These are phyloP conservation scores for Aspergillus cavernicola DNA, from an alignment of 495 filamentous ascomycete species.

Conservation along the genomic window DNA sequence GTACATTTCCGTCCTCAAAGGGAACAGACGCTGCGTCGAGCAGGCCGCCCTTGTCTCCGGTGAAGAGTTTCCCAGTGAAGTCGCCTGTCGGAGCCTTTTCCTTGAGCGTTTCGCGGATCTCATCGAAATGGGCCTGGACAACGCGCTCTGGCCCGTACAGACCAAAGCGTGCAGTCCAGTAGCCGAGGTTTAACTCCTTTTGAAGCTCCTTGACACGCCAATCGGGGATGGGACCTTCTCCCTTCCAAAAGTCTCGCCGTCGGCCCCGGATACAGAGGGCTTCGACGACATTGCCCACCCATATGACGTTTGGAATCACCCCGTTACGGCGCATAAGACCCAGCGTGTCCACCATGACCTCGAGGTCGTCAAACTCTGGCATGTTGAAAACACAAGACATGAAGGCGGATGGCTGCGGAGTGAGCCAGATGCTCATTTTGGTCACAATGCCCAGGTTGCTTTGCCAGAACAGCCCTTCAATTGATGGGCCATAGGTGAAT, in stretches of 20 bases:
- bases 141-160: conserved; percentile 2
- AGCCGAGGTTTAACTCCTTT: neutral
- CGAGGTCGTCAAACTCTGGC: neutral
- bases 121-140: neutral
- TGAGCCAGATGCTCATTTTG: conserved; percentile 57
- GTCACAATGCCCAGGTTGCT: conserved; percentile 55
- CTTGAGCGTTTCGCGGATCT: neutral
- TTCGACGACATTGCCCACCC: conserved; percentile 20
- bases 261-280: neutral
- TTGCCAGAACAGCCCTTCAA: conserved; percentile 57
- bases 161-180: neutral
- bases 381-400: conserved; percentile 13
- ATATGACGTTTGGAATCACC: neutral
- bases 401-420: conserved; percentile 42
- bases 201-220: neutral
- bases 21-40: too few relatives aligned
- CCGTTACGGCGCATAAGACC: neutral
- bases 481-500: conserved; percentile 53
- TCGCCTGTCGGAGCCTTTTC: neutral
- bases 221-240: conserved; percentile 2
- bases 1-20: neutral
- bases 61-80: neutral
- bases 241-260: neutral
- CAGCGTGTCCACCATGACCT: neutral
- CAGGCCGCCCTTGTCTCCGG: too few relatives aligned